A percentile compares a stretch with the other conserved stretches of the same genome.
Conservation (phyloP, 2,329 filamentous ascomycete genomes). For the Chalara sp. region DNA sequence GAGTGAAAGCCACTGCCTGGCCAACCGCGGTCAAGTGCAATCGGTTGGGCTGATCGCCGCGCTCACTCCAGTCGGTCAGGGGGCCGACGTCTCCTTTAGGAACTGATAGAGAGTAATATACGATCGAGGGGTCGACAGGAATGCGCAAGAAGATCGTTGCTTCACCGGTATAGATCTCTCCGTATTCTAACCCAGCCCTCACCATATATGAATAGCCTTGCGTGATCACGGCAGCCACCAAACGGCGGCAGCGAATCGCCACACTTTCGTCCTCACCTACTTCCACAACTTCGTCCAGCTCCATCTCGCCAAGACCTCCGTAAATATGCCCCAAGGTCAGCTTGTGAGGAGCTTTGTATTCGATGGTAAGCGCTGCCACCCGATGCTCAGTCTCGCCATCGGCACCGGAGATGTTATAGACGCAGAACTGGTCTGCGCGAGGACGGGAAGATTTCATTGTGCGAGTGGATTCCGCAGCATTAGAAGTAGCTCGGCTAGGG, state of each 20-base stretch:
- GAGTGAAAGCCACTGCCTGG: constrained; percentile 1
- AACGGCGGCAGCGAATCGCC: background rate
- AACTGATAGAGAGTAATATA: background rate
- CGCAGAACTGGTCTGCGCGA: constrained; percentile 2
- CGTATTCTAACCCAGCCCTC: background rate
- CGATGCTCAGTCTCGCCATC: background rate
- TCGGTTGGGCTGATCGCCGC: background rate
- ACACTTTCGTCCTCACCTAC: background rate
- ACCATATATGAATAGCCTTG: constrained; percentile 2
- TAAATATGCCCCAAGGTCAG: background rate
- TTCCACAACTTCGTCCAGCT: background rate
- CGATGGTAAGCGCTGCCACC: background rate
- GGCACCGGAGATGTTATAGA: background rate
- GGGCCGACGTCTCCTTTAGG: background rate
- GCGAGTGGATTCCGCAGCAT: background rate
- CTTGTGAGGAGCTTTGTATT: constrained; percentile 7
- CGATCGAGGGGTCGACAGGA: background rate
- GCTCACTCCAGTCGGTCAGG: background rate
- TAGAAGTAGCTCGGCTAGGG: background rate
- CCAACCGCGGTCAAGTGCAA: constrained; percentile 1
- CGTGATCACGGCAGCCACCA: constrained; percentile 2
- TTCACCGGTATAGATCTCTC: constrained; percentile 1
- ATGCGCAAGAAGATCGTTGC: constrained; percentile 2
- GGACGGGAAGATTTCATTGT: too few relatives aligned
- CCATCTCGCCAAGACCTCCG: constrained; percentile 1